Evolutionary conservation across 306 rosid species (phyloP).

Genomic region (Leucaena leucocephala): DNA sequence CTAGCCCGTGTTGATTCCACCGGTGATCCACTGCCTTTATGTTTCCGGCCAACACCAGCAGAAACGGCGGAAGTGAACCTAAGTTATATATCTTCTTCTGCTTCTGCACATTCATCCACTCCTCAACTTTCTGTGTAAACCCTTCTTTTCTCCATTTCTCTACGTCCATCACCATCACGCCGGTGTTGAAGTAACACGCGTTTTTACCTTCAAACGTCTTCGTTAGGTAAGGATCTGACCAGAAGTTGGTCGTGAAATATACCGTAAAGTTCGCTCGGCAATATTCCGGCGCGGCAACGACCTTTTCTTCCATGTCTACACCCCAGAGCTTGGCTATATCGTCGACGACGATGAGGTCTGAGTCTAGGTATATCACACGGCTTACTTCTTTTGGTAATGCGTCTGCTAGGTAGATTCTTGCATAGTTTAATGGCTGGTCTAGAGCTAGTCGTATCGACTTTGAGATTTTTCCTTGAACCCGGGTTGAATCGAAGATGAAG

Average conservation of each 20-base stretch:
- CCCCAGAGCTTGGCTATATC: conserved; percentile 49
- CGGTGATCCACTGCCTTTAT: conserved; percentile 65
- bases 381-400: conserved; percentile 47
- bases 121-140: conserved; percentile 54
- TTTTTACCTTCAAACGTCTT: conserved; percentile 52
- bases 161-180: conserved; percentile 74
- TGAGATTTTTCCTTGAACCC: conserved; percentile 57
- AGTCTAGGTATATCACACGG: conserved; percentile 62
- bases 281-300: conserved; percentile 73
- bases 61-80: conserved; percentile 70
- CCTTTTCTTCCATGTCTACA: conserved; percentile 54
- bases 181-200: conserved; percentile 72
- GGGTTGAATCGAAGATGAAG: conserved; percentile 44
- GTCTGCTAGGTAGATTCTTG: conserved; percentile 63
- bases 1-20: conserved; percentile 57
- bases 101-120: conserved; percentile 68
- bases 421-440: conserved; percentile 69
- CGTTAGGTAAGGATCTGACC: conserved; percentile 48
- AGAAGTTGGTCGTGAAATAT: conserved; percentile 51
- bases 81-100: conserved; percentile 58
- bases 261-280: conserved; percentile 60
- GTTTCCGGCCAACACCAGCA: conserved; percentile 70
- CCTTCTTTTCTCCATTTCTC: conserved; percentile 61
- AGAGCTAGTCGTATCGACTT: conserved; percentile 62
- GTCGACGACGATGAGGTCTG: conserved; percentile 49